Conservation (phyloP, 1,139 yeast genomes). For the Geotrichum histeridarum region DNA sequence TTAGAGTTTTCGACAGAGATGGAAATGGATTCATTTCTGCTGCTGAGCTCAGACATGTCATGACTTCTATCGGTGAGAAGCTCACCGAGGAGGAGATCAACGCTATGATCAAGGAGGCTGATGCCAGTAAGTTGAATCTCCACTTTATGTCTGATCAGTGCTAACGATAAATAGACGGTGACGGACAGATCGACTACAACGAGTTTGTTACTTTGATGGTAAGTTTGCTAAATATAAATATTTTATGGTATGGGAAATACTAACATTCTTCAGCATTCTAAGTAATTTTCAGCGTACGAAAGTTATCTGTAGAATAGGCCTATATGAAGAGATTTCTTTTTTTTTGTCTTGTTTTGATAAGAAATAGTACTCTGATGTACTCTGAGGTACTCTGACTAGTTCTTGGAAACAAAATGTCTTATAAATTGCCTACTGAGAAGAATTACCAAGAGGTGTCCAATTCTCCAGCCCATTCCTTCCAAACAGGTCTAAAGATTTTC, state of each 20-base stretch:
- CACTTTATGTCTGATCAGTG: background rate
- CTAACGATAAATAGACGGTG: slow-evolving; percentile 55
- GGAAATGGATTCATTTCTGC: slow-evolving; percentile 96
- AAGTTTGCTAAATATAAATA: slow-evolving; percentile 8
- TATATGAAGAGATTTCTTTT: slow-evolving; percentile 1
- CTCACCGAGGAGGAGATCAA: slow-evolving; percentile 93
- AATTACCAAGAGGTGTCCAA: slow-evolving; percentile 32
- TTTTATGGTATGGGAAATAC: background rate
- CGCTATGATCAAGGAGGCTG: slow-evolving; percentile 95
- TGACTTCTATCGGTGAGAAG: slow-evolving; percentile 95
- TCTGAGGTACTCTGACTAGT: background rate
- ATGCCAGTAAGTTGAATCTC: slow-evolving; percentile 37
- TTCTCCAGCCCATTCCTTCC: slow-evolving; percentile 50
- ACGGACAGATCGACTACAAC: slow-evolving; percentile 92
- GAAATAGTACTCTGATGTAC: background rate
- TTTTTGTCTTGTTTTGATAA: background rate
- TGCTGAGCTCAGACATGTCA: slow-evolving; percentile 92
- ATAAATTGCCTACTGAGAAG: background rate
- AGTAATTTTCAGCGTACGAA: slow-evolving; percentile 5
- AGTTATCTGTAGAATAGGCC: background rate
- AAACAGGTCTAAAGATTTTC: slow-evolving; percentile 52
- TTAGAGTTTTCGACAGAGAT: slow-evolving; percentile 79
- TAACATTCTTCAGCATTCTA: slow-evolving; percentile 14
- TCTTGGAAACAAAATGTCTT: background rate
- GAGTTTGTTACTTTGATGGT: slow-evolving; percentile 65